These are phyloP conservation scores for Earliella scabrosa DNA, from an alignment of 1,284 basidiomycete genomes.

Conservation along the genomic window DNA sequence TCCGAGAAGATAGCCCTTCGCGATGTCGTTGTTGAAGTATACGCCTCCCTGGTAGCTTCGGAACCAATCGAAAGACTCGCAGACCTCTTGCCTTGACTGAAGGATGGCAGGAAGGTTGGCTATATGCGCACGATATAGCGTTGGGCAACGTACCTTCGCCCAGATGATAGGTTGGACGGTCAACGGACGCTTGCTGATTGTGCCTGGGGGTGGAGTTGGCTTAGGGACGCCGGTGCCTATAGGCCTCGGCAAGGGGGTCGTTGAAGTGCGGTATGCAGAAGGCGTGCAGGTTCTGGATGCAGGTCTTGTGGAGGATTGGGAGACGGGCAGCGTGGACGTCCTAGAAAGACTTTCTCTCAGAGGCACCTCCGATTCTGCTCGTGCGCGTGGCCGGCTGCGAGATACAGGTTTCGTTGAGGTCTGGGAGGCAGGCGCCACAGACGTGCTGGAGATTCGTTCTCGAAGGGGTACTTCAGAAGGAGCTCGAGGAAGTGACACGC, in stretches of 20 bases:
- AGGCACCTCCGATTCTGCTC: no score
- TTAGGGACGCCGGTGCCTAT: neutral
- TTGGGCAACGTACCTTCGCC: constrained; percentile 38
- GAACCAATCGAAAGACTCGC: constrained; percentile 77
- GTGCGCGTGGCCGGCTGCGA: no score
- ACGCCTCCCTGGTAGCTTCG: constrained; percentile 79
- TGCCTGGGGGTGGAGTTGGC: neutral
- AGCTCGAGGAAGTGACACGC: no score
- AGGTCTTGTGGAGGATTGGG: no score
- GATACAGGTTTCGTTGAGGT: no score
- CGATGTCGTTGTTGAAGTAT: constrained; percentile 63
- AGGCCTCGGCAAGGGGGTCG: neutral
- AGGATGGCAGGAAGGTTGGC: neutral
- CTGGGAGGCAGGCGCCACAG: neutral
- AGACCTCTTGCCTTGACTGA: constrained; percentile 80
- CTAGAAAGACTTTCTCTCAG: no score
- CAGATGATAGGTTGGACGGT: constrained; percentile 34
- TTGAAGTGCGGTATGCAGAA: no score
- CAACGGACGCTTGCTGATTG: constrained; percentile 11
- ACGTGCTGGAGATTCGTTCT: no score
- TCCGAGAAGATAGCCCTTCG: constrained; percentile 74
- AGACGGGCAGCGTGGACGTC: no score
- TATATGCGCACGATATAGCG: neutral
- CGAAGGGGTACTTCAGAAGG: no score
- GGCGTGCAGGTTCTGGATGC: no score